Evolutionary conservation across 2,329 filamentous ascomycete species (phyloP), one percentile per base, ranked within the genome.

Genomic region (Diaporthe citriasiana): DNA sequence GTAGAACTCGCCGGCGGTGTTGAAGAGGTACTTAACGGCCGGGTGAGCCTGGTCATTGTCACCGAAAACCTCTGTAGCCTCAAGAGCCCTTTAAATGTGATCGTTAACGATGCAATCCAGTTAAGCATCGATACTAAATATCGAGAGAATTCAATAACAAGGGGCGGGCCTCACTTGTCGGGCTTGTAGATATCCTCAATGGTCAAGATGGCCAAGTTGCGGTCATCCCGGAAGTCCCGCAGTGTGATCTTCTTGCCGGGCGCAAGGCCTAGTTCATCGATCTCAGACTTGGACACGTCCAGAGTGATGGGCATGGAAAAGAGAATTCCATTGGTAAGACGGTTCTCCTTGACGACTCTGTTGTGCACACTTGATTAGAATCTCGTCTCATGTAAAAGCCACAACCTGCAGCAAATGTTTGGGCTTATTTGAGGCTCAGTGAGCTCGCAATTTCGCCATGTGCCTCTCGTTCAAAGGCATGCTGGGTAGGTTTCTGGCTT

Each of bases 251-350:
- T 92, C 73, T 93, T 89, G 71, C 95, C 95, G 35, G 94, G 81
- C 90, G 97, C 94, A 81, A 98, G 89, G 76, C 91, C 91, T 42
- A 93, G 83, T 79, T 92, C 88, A 77, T 96, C 89, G 82, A 98
- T 94, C 74, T 91, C 91, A 81, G 93, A 85, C 83, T 95, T 88
- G 77, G 89, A 91, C 76, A 97, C 88, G 84, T 99, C 97, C 78
- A 99, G 92, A 79, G 94, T 97, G 85, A 99, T 98, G 81, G 97
- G 97, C 87, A 99, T 99, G 85, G 91, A 94, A 88, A 98, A 98
- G 80, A 99, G 93, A 82, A 92, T 92, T 83, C 97, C 97, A 85
- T 95, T 92, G 74, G 91, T 91, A 74, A 99, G 93, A 80, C 97
- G 94, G 87, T 94, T 92, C 79, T 96, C 91, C 84, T 93, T 92